These are phyloP conservation scores for Solanum pennellii DNA, from an alignment of 257 asterid genomes.

Conservation along the genomic window DNA sequence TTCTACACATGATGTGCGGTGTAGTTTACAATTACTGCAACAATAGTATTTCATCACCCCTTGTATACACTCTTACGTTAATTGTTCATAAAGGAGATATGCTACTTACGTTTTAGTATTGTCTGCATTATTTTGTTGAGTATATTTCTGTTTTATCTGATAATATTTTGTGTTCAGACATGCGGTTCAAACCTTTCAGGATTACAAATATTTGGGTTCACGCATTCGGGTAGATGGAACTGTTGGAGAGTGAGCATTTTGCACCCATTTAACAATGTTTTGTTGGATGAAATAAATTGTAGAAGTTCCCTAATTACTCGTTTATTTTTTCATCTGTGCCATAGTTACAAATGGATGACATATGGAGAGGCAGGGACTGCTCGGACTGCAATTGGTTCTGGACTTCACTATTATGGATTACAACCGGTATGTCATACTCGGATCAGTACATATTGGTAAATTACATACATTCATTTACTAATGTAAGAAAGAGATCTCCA, in stretches of 20 bases:
- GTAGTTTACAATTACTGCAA: background rate
- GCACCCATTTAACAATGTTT: background rate
- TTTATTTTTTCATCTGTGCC: background rate
- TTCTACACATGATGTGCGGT: background rate
- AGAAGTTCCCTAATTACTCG: background rate
- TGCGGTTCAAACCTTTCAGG: slow-evolving; percentile 63
- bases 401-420: slow-evolving; percentile 59
- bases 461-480: background rate
- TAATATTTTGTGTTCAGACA: slow-evolving; percentile 36
- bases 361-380: slow-evolving; percentile 89
- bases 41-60: background rate
- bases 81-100: background rate
- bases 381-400: slow-evolving; percentile 86
- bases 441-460: background rate
- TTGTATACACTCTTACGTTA: background rate
- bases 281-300: background rate
- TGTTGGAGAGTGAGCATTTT: slow-evolving; percentile 81
- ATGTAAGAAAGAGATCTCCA: background rate
- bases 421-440: slow-evolving; percentile 35
- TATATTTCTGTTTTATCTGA: background rate
- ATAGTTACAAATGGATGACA: slow-evolving; percentile 95
- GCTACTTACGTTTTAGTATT: background rate
- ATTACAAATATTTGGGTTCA: slow-evolving; percentile 85
- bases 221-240: slow-evolving; percentile 90
- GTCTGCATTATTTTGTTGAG: background rate